phyloP scores from a whole-genome alignment of 139 green algal genomes.

The Chlorella sp. region DNA sequence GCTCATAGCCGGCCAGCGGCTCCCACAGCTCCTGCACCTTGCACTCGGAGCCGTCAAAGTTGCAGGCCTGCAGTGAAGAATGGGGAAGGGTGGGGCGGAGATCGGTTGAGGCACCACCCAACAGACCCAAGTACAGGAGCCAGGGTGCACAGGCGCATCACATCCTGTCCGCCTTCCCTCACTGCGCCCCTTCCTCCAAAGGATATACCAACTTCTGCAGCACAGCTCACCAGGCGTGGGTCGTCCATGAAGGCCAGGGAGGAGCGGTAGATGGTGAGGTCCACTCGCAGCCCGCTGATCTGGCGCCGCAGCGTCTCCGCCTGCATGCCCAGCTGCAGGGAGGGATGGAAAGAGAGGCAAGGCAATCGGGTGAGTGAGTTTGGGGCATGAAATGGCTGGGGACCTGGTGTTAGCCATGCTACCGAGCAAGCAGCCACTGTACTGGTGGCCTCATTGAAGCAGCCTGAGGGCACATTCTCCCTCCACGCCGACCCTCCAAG shows the following conservation, averaged over 20 bases:
- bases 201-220: too few relatives aligned
- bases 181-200: too few relatives aligned
- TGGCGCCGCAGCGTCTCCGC: conserved; percentile 12
- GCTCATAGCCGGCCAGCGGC: not conserved
- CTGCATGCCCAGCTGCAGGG: conserved; percentile 15
- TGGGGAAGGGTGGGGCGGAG: not conserved
- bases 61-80: not conserved
- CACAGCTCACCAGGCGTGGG: not conserved
- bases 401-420: too few relatives aligned
- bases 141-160: too few relatives aligned
- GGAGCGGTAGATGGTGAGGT: conserved; percentile 31
- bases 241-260: conserved; percentile 28
- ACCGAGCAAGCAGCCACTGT: too few relatives aligned
- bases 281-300: not conserved
- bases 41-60: not conserved
- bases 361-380: not conserved
- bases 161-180: too few relatives aligned
- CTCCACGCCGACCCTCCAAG: too few relatives aligned
- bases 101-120: not conserved
- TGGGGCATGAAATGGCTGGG: too few relatives aligned
- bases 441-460: too few relatives aligned
- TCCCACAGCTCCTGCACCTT: not conserved
- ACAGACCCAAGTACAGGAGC: not conserved
- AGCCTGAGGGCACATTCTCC: too few relatives aligned
- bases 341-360: not conserved